Evolutionary conservation across 495 filamentous ascomycete species (phyloP), one percentile per base, ranked within the genome.

Genomic region (Hypoxylon intermedium): DNA sequence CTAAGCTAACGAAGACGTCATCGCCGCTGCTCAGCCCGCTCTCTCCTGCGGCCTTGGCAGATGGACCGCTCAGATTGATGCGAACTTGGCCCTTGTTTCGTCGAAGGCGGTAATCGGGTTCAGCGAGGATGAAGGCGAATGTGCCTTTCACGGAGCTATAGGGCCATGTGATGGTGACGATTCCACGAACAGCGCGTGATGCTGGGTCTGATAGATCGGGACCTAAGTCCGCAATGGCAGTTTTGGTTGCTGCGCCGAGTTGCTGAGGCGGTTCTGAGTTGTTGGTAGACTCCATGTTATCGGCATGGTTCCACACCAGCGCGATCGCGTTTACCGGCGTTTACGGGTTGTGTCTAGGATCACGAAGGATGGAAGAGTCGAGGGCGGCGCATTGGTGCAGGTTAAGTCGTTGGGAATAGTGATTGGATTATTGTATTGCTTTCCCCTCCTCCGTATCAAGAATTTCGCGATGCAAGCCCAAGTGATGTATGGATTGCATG

Each of bases 131-230:
- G 24, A 98, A 83, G 44, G 91, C 86, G 59, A 90, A 75, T 7
- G 85, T 86, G 33, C 81, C 79, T 5, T 82, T 87, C 11, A 89
- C 87, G 5, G 86, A 87, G 28, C 89, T 96, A 72, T 89, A 98
- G 0, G 94, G 94, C 93, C 94, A 97, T 40, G 92, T 84, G 13
- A 98, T 85, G 4, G 89, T 90, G 28, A 97, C 86, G 1, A 91
- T 79, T 11, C 87, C 92, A 38, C 74, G 67, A 1, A 80, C 73
- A 11, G 65, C 67, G 23, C 71, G 65, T n/a, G 72, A 65, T 0
- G 60, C 23, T 9, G 63, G 71, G 5, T 79, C 68, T 1, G 63
- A 37, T 11, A 80, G 46, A n/a, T 75, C 72, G n/a, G 91, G 90
- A 7, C 75, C 73, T 45, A 94, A 80, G 63, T 87, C 76, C 24